phyloP scores from a whole-genome alignment of 129 eudicot genomes.

The Centella asiatica region DNA sequence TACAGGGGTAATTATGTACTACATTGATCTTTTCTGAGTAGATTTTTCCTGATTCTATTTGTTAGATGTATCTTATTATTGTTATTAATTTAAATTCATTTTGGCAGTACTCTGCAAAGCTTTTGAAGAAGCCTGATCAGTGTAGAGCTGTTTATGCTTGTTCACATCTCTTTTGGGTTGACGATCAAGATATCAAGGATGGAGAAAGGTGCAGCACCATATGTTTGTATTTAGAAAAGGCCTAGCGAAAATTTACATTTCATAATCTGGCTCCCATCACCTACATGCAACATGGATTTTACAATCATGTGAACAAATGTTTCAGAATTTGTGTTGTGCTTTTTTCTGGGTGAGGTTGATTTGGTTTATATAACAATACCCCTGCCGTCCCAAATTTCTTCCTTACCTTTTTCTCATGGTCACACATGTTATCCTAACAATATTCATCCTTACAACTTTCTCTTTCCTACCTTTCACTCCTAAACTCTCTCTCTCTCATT shows the following conservation, averaged over 20 bases:
- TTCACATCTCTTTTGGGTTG: conserved; percentile 96
- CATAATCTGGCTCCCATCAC: background rate
- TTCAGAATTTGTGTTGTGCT: no score
- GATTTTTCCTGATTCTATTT: background rate
- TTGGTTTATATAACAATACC: no score
- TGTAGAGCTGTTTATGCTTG: conserved; percentile 98
- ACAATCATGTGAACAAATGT: no score
- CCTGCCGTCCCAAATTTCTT: no score
- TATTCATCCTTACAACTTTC: no score
- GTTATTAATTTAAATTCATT: no score
- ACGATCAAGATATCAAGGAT: conserved; percentile 85
- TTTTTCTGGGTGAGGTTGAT: no score
- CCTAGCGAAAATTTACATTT: background rate
- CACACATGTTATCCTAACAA: no score
- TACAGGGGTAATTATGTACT: conserved; percentile 70
- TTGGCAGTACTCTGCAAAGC: conserved; percentile 91
- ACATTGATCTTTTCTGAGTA: background rate
- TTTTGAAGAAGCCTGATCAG: conserved; percentile 95
- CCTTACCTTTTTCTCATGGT: no score
- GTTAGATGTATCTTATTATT: background rate
- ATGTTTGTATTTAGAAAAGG: background rate
- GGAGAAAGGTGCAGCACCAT: conserved; percentile 68
- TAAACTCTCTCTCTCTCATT: no score
- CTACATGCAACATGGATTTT: background rate
- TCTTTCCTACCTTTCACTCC: no score